These are phyloP conservation scores for Trypanosoma mega DNA, from an alignment of 208 protist genomes.

Conservation along the genomic window DNA sequence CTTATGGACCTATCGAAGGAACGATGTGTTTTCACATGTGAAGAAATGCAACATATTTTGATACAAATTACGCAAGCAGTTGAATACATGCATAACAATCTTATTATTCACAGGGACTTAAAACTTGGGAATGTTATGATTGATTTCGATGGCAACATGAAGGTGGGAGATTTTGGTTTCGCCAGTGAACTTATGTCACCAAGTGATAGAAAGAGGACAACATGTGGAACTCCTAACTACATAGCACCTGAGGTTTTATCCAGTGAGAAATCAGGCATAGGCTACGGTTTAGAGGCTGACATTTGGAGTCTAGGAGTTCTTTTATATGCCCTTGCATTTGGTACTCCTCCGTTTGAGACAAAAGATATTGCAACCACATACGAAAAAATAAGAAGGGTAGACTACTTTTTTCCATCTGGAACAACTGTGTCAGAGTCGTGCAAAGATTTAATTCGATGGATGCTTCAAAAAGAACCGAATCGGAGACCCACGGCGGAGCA, in stretches of 20 bases:
- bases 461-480: constrained; percentile 73
- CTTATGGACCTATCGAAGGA: constrained; percentile 57
- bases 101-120: constrained; percentile 81
- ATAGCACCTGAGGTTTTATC: constrained; percentile 91
- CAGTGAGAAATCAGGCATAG: constrained; percentile 34
- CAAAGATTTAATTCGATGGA: constrained; percentile 77
- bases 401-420: constrained; percentile 82
- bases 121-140: constrained; percentile 93
- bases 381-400: constrained; percentile 40
- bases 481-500: constrained; percentile 51
- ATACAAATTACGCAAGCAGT: constrained; percentile 83
- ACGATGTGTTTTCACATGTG: constrained; percentile 35
- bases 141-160: constrained; percentile 75
- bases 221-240: constrained; percentile 97
- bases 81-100: constrained; percentile 76
- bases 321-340: constrained; percentile 87
- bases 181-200: constrained; percentile 40
- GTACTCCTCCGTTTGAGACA: constrained; percentile 82
- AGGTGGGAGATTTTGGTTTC: constrained; percentile 94
- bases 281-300: constrained; percentile 93
- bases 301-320: constrained; percentile 95
- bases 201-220: constrained; percentile 57
- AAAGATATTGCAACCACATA: constrained; percentile 62
- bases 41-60: constrained; percentile 79
- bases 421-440: constrained; percentile 49